A percentile compares a stretch with the other conserved stretches of the same genome.
phyloP scores from a whole-genome alignment of 768 basidiomycete species.

The Rhizopogon sp. region DNA sequence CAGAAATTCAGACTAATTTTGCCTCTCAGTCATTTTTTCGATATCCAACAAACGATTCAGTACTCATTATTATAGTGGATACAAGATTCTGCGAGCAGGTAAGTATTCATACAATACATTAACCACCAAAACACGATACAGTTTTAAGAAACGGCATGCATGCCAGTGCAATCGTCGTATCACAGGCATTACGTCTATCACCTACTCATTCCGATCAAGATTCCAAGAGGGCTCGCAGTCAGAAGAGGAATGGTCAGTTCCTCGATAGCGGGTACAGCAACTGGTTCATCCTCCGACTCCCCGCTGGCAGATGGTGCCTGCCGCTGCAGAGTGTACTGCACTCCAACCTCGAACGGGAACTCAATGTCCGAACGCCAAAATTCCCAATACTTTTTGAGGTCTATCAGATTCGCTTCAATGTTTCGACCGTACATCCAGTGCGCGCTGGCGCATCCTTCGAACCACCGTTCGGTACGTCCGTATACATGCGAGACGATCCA shows the following conservation, averaged over 20 bases:
- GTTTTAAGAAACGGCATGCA: background rate
- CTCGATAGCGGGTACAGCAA: background rate
- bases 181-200: background rate
- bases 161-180: background rate
- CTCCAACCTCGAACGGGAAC: slow-evolving; percentile 14
- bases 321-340: background rate
- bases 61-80: background rate
- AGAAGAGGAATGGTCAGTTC: background rate
- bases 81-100: background rate
- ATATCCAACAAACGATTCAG: background rate
- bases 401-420: slow-evolving; percentile 17
- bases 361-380: slow-evolving; percentile 17
- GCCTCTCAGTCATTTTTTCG: background rate
- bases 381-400: slow-evolving; percentile 21
- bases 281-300: background rate
- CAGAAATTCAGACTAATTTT: background rate
- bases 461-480: slow-evolving; percentile 27
- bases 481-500: slow-evolving; percentile 26
- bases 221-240: background rate
- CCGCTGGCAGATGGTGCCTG: background rate
- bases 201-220: background rate
- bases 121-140: background rate
- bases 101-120: background rate
- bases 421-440: slow-evolving; percentile 23
- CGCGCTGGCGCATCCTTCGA: slow-evolving; percentile 21